Conservation (phyloP, 2,329 filamentous ascomycete genomes). For the Aspergillus carbonarius region DNA sequence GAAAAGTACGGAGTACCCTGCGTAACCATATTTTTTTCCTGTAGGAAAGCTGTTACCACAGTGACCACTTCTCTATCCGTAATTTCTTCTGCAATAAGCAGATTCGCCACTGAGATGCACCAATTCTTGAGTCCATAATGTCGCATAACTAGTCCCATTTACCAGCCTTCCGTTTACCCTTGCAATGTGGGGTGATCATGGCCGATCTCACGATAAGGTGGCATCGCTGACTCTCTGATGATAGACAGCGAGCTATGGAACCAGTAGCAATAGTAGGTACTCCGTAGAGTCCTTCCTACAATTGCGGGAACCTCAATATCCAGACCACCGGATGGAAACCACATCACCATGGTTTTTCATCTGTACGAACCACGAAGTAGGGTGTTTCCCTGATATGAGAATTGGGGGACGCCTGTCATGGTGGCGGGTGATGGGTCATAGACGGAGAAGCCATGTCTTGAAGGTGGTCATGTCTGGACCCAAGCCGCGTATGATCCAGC, state of each 20-base stretch:
- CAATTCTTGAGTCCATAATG: conserved; percentile 1
- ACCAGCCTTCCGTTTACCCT: background rate
- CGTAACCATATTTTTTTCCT: background rate
- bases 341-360: background rate
- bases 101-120: background rate
- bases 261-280: background rate
- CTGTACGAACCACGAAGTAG: background rate
- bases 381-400: background rate
- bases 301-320: background rate
- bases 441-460: background rate
- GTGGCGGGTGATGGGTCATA: conserved; percentile 1
- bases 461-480: background rate
- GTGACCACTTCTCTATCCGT: background rate
- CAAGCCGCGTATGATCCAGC: background rate
- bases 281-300: background rate
- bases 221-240: background rate
- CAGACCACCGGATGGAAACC: background rate
- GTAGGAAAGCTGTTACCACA: background rate
- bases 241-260: background rate
- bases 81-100: background rate
- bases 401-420: background rate
- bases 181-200: conserved; percentile 1
- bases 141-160: background rate
- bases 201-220: background rate
- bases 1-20: background rate